Evolutionary conservation across 2,329 filamentous ascomycete species (phyloP), one percentile per base, ranked within the genome.

Genomic region (Didymella pinodella): DNA sequence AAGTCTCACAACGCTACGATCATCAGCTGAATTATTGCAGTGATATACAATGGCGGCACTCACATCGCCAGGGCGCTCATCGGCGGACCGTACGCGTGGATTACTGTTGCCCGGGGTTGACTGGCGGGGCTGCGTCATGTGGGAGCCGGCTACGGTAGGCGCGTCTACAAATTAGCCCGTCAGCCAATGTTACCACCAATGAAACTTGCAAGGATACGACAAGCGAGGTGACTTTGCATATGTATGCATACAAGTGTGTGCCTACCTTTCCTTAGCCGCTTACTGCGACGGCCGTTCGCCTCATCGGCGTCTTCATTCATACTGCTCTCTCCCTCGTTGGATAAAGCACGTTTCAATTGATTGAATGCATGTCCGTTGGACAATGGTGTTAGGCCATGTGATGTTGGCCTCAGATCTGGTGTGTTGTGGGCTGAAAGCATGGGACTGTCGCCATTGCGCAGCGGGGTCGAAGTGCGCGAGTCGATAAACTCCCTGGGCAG

Each of bases 91-190:
- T 68, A 86, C 85, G 46, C 84, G 83, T 48, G 83, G 82, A 41
- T 81, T 73, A 83, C 59, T 88, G 82, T 67, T 70, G 63, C 87
- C 85, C 18, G 89, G 91, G 16, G 89, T 88, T 26, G 90, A 89
- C 56, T 94, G 92, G 52, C 94, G 91, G 73, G 96, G 93, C 71
- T 94, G 87, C 61, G 92, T 95, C 93, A 98, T 98, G 79, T 98
- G 93, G 51, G 94, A 98, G 54, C 95, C 95, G 65, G 93, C 93
- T 66, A 99, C 92, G 32, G 92, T 97, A 43, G 94, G 92, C 43
- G 78, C 79, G 74, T 86, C 82, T 79, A 68, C 77, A 80, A 66
- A 64, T 53, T 44, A 57, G 54, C 25, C 45, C 45, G 65, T 70
- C 71, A 73, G 73, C 65, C 63, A 51, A 49, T 43, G 18, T 61